Evolutionary conservation across 306 rosid genomes (phyloP), one percentile per base, ranked within the genome.

Genomic region (Dalbergia cultrata): DNA sequence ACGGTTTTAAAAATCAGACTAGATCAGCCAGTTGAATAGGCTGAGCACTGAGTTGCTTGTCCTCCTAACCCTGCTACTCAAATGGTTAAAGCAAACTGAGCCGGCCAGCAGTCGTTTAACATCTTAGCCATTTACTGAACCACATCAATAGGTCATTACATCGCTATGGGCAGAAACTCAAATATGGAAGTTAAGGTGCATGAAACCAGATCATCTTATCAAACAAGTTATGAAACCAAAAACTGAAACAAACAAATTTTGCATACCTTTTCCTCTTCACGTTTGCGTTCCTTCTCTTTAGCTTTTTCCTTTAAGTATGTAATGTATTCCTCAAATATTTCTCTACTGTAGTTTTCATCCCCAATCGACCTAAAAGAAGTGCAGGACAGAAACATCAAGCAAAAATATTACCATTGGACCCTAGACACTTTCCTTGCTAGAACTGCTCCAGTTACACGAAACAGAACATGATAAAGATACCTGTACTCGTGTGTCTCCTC

Each of bases 401-500:
- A 56, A 60, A 58, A 70, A 45, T 9, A 18, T 9, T 14, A 17
- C 26, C 62, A 59, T 61, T 52, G 75, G 50, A 62, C 47, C 47
- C 17, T 26, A 14, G 70, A 49, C 69, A 57, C 8, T 53, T 61
- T 57, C 64, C 74, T 59, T 47, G 67, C 49, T 34, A 64, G 13
- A 39, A 50, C 49, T 50, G 60, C 43, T 2, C 53, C 57, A 75
- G 76, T 16, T 49, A 70, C 67, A 74, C 12, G 22, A 58, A 52
- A 65, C n/a, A 75, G 66, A 43, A 5, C 39, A 68, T 22, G 14
- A 53, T 44, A 41, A 49, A 31, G 16, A 58, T 81, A 96, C 99
- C 96, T 92, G 93, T 92, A 96, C 77, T 96, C 99, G 81, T 86
- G 97, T 72, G 92, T 80, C 67, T 96, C 99, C 81, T 93, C 97